Conservation (phyloP, 1,284 basidiomycete species). For the Athelia psychrophila region DNA sequence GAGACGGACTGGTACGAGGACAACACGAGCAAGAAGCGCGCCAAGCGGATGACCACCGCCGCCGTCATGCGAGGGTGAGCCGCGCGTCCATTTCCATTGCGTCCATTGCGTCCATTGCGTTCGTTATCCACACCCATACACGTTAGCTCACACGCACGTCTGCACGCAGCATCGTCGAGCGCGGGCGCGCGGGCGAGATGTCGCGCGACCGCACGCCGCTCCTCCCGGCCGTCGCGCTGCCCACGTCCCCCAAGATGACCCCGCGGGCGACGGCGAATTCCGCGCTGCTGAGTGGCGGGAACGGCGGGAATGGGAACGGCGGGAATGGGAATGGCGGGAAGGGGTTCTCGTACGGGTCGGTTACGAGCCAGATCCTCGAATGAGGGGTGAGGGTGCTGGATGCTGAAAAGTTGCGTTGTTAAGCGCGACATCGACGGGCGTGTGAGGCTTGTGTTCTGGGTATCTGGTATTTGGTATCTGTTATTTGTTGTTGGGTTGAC, state of each 20-base stretch:
- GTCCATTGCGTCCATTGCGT: too few relatives aligned
- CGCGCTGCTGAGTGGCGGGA: too few relatives aligned
- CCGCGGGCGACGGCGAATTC: background rate
- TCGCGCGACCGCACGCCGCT: constrained; percentile 18
- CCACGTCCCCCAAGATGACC: background rate
- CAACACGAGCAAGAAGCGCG: constrained; percentile 74
- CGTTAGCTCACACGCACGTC: background rate
- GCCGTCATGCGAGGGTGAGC: constrained; percentile 79
- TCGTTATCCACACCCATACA: background rate
- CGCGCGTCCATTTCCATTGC: background rate
- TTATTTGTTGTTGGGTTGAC: background rate
- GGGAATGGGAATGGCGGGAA: background rate
- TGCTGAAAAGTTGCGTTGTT: too few relatives aligned
- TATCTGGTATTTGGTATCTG: too few relatives aligned
- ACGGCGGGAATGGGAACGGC: background rate
- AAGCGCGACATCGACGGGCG: too few relatives aligned
- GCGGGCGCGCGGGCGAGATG: constrained; percentile 12
- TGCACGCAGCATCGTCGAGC: constrained; percentile 32
- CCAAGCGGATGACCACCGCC: constrained; percentile 69
- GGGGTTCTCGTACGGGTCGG: background rate
- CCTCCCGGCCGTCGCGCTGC: constrained; percentile 3
- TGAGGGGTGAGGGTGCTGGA: background rate
- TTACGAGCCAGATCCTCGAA: background rate
- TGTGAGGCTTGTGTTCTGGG: too few relatives aligned
- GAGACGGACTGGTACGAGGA: constrained; percentile 89